These are phyloP conservation scores for Talaromyces amestolkiae DNA, from an alignment of 2,329 filamentous ascomycete genomes.

Conservation along the genomic window DNA sequence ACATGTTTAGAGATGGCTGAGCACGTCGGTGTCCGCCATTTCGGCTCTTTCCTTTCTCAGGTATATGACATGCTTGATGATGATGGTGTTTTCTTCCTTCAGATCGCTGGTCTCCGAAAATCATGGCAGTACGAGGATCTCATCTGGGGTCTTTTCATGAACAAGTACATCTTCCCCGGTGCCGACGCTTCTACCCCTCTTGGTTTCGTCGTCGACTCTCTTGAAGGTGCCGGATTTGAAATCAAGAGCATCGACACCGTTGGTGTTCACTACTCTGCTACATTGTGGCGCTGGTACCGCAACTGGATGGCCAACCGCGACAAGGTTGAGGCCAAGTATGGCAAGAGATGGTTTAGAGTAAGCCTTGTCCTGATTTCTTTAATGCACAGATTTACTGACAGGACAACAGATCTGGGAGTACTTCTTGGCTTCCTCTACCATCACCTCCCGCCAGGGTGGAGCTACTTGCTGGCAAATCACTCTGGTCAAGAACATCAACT, in stretches of 20 bases:
- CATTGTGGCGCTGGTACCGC: conserved; percentile 96
- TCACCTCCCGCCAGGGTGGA: conserved; percentile 76
- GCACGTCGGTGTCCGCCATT: conserved; percentile 92
- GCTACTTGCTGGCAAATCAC: conserved; percentile 87
- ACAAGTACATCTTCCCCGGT: conserved; percentile 98
- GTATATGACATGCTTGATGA: conserved; percentile 95
- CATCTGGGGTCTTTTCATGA: conserved; percentile 98
- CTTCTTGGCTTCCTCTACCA: conserved; percentile 83
- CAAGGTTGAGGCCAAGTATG: conserved; percentile 93
- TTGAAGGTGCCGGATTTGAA: conserved; percentile 86
- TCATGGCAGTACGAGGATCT: conserved; percentile 97
- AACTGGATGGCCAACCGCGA: conserved; percentile 96
- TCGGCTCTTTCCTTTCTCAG: conserved; percentile 76
- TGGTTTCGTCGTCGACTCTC: conserved; percentile 77
- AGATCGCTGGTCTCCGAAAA: conserved; percentile 91
- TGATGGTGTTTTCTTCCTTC: conserved; percentile 92
- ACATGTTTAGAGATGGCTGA: conserved; percentile 98
- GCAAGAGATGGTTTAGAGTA: conserved; percentile 90
- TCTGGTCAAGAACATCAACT: conserved; percentile 86
- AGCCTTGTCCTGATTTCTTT: conserved; percentile 38
- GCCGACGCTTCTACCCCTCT: conserved; percentile 93
- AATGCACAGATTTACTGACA: conserved; percentile 13
- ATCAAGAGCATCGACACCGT: conserved; percentile 90
- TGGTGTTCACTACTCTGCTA: conserved; percentile 95
- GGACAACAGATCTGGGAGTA: conserved; percentile 75